These are phyloP conservation scores for Zizania latifolia DNA, from an alignment of 176 grass and related monocot species.

Conservation along the genomic window DNA sequence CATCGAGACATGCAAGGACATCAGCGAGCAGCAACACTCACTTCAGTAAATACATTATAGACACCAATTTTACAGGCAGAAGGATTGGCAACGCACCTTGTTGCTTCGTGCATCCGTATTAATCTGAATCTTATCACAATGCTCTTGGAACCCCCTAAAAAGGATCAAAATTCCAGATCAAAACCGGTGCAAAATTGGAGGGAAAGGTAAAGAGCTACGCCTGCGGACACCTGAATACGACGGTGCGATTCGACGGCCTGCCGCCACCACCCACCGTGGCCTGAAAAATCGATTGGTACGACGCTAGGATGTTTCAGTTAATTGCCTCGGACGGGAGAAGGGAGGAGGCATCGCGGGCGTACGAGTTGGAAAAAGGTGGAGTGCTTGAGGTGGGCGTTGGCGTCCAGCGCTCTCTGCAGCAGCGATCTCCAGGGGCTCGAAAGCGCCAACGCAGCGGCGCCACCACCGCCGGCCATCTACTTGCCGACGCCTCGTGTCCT, in stretches of 20 bases:
- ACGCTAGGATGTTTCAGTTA: background rate
- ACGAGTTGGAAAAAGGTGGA: constrained; percentile 88
- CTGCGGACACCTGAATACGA: constrained; percentile 62
- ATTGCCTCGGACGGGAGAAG: background rate
- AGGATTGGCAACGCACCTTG: constrained; percentile 38
- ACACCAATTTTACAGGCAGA: background rate
- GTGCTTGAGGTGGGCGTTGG: constrained; percentile 75
- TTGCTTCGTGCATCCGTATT: constrained; percentile 66
- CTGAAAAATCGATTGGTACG: no score
- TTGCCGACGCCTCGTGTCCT: no score
- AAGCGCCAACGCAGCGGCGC: constrained; percentile 36
- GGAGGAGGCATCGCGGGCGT: constrained; percentile 6
- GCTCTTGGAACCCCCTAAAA: constrained; percentile 74
- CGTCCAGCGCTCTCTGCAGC: constrained; percentile 63
- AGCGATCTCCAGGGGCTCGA: constrained; percentile 60
- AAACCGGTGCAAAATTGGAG: background rate
- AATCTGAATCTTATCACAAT: constrained; percentile 77
- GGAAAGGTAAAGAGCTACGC: background rate
- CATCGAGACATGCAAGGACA: background rate
- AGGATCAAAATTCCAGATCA: background rate
- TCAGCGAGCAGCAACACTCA: background rate
- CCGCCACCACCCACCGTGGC: constrained; percentile 55
- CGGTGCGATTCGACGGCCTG: constrained; percentile 74
- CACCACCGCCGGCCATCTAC: constrained; percentile 33
- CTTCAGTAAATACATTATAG: no score